Conservation (phyloP, 106 monocot genomes). For the Phalaenopsis equestris region DNA sequence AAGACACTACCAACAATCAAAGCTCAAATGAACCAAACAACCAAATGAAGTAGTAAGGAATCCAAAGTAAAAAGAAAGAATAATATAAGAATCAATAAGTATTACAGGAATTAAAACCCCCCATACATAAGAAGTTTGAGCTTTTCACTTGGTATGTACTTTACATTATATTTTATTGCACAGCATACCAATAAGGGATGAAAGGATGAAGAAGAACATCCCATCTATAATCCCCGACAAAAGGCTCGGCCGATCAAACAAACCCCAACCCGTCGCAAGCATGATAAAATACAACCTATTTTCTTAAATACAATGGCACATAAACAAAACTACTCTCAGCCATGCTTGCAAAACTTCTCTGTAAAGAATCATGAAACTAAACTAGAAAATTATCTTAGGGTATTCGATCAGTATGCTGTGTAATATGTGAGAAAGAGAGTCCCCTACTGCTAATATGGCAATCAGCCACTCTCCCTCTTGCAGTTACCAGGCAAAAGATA, state of each 20-base stretch:
- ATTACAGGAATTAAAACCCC: not conserved
- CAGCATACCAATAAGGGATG: not conserved
- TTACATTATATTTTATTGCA: not conserved
- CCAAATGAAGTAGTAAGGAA: not conserved
- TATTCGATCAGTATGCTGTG: not conserved
- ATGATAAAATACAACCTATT: not conserved
- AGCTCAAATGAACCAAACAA: not conserved
- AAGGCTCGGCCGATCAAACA: not conserved
- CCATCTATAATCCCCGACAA: too few relatives aligned
- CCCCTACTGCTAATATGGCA: not conserved
- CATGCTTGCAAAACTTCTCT: constrained; percentile 1
- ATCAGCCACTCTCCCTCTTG: constrained; percentile 45
- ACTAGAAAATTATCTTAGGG: constrained; percentile 12
- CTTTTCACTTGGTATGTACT: not conserved
- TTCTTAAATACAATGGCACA: not conserved
- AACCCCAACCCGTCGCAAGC: not conserved
- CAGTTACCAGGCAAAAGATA: constrained; percentile 60
- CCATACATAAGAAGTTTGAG: not conserved
- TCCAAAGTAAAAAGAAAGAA: not conserved
- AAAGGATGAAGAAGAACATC: not conserved
- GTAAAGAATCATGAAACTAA: constrained; percentile 26
- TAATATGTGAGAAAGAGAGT: not conserved
- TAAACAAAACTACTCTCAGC: not conserved
- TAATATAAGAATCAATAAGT: not conserved
- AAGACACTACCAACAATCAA: not conserved